phyloP scores from a whole-genome alignment of 75 land plant genomes.

The Cryptomeria japonica region DNA sequence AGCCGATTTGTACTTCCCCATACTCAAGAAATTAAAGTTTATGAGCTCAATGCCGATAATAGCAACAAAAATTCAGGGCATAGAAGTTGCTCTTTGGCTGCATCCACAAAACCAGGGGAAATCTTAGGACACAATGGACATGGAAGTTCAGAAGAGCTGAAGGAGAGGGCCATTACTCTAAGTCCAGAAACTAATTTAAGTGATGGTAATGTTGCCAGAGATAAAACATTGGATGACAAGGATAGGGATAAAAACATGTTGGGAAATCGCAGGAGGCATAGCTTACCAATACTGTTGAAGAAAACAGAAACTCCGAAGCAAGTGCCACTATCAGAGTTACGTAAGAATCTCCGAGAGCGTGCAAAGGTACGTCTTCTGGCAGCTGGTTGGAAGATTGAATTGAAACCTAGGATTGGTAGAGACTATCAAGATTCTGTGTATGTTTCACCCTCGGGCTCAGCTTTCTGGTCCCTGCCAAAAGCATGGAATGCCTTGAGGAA shows the following conservation, averaged over 20 bases:
- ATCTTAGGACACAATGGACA: neutral
- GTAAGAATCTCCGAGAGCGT: constrained; percentile 31
- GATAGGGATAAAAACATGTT: neutral
- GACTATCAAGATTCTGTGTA: constrained; percentile 59
- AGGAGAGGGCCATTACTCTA: neutral
- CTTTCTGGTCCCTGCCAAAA: constrained; percentile 60
- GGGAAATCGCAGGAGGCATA: neutral
- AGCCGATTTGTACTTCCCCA: too few species aligned
- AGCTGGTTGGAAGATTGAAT: constrained; percentile 66
- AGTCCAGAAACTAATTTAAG: neutral
- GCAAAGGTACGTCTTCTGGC: constrained; percentile 37
- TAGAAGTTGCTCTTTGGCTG: neutral
- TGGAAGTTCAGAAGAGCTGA: neutral
- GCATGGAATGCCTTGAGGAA: constrained; percentile 45
- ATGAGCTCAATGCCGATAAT: neutral
- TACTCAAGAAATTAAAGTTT: neutral
- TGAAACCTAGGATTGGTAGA: constrained; percentile 46
- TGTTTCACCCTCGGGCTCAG: constrained; percentile 50
- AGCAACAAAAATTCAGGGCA: neutral
- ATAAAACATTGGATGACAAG: neutral
- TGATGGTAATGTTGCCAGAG: neutral
- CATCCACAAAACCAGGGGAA: neutral
- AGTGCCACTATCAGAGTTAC: neutral
- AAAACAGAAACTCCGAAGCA: neutral
- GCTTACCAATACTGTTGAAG: neutral